Conservation (phyloP, 352 stramenopile species). For the Phytopythium ostracodes region DNA sequence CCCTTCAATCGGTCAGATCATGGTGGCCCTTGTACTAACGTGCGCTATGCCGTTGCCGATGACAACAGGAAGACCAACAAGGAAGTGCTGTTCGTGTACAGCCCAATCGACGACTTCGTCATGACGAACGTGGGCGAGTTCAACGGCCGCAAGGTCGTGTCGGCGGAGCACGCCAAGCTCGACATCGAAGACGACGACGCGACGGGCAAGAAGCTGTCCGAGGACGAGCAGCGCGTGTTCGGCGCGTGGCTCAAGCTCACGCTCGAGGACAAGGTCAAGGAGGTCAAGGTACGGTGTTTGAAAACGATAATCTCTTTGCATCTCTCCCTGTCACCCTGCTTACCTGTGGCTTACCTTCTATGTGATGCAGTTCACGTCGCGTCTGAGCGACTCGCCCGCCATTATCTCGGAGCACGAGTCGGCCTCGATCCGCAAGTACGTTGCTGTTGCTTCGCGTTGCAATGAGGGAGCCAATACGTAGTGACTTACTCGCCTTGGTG, state of each 20-base stretch:
- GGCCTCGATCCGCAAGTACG: constrained; percentile 91
- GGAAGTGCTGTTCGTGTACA: constrained; percentile 98
- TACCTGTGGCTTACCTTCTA: constrained; percentile 4
- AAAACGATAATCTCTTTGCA: no score
- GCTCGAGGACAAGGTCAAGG: constrained; percentile 87
- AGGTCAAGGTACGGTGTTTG: constrained; percentile 62
- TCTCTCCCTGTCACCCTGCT: background rate
- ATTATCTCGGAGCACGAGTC: constrained; percentile 99
- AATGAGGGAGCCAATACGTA: no score
- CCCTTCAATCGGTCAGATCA: no score
- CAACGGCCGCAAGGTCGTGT: constrained; percentile 95
- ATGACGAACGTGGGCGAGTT: constrained; percentile 98
- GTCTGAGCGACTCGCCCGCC: constrained; percentile 96
- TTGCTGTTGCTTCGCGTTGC: no score
- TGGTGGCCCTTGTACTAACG: constrained; percentile 1
- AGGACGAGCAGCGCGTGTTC: constrained; percentile 88
- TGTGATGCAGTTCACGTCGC: constrained; percentile 58
- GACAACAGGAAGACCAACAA: constrained; percentile 77
- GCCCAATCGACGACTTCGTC: constrained; percentile 99
- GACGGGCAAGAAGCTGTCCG: constrained; percentile 59
- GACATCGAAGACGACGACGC: constrained; percentile 75
- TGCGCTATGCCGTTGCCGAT: background rate
- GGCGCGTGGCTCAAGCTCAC: constrained; percentile 92
- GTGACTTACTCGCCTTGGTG: constrained; percentile 8
- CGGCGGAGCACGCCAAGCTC: constrained; percentile 95